Conservation (phyloP, 2,329 filamentous ascomycete genomes). For the Venturia oleaginea region DNA sequence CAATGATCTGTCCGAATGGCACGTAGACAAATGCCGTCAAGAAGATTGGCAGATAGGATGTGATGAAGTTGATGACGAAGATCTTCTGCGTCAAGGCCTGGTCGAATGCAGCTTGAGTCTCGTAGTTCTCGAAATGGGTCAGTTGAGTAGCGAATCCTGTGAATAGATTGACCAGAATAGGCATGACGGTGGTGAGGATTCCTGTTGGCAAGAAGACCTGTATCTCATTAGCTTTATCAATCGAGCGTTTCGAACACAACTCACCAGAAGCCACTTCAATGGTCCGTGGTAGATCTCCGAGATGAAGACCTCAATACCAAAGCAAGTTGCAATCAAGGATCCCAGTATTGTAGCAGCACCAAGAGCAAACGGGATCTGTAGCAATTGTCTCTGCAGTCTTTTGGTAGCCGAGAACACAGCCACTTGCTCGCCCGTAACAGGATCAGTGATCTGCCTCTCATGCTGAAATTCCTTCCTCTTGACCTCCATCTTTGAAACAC, state of each 20-base stretch:
- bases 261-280: conserved; percentile 72
- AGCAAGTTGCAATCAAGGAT: conserved; percentile 73
- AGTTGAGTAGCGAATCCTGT: conserved; percentile 68
- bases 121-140: conserved; percentile 84
- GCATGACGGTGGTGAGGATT: conserved; percentile 72
- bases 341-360: conserved; percentile 65
- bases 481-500: conserved; percentile 72
- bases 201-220: conserved; percentile 82
- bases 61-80: conserved; percentile 94
- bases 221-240: conserved; percentile 5
- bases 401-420: conserved; percentile 68
- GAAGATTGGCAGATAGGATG: conserved; percentile 85
- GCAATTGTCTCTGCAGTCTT: conserved; percentile 64
- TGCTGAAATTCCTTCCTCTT: conserved; percentile 70
- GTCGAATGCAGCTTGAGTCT: conserved; percentile 75
- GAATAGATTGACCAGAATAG: conserved; percentile 66
- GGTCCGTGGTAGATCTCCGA: conserved; percentile 88
- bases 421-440: conserved; percentile 70
- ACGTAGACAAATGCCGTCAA: conserved; percentile 92
- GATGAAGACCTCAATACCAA: conserved; percentile 91
- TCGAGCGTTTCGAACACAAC: conserved; percentile 22
- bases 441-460: conserved; percentile 68
- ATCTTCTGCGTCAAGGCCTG: conserved; percentile 83
- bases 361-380: conserved; percentile 79
- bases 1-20: conserved; percentile 74